Base-by-base conservation (phyloP, 352 stramenopile species). In the Phytophthora nicotianae region DNA sequence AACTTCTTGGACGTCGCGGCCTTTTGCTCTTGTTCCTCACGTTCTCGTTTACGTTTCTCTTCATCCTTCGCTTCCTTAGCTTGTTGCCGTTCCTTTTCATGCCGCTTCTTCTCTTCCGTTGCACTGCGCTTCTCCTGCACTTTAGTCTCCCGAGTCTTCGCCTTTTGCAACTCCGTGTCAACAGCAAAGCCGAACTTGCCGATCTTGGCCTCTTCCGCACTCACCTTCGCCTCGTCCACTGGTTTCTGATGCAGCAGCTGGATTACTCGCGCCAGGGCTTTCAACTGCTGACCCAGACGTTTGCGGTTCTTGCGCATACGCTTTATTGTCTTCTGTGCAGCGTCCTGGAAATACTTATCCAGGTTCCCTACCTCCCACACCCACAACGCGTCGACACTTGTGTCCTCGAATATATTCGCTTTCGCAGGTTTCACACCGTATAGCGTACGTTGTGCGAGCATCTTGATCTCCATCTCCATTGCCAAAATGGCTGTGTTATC, bases 401-500 rank as follows among this genome's bases (percentile, higher is more conserved):
- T 89, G 68, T 96, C 88, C 60, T 96, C 86, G 40, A 89, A 96
- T 29, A 93, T 17, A 49, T 95, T 92, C 0, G 83, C 79, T 35
- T 89, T 91, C 4, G 64, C 43, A n/a, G 79, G 83, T 11, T 78
- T 72, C 14, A 86, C 74, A 23, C 88, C 86, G 40, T 95, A 88
- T 19, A 77, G 62, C 9, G 68, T 86, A 9, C 88, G 83, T 65
- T 96, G 84, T 24, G 88, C 88, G 10, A 96, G 69, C 73, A 90
- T 90, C 64, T 96, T 96, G 50, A 96, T 90, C 50, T 91, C 87
- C 87, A 94, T 93, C 58, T 96, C 83, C 47, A 96, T 41, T 21
- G 62, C 67, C 17, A 90, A 48, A 27, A 33, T 43, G 14, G 64
- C 47, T 4, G 70, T 41, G 1, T 45, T 65, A 10, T 73, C 62